A percentile compares a stretch with the other conserved stretches of the same genome.
These are phyloP conservation scores for Mortierella sp. DNA, from an alignment of 371 early-diverging fungal species.

Conservation along the genomic window DNA sequence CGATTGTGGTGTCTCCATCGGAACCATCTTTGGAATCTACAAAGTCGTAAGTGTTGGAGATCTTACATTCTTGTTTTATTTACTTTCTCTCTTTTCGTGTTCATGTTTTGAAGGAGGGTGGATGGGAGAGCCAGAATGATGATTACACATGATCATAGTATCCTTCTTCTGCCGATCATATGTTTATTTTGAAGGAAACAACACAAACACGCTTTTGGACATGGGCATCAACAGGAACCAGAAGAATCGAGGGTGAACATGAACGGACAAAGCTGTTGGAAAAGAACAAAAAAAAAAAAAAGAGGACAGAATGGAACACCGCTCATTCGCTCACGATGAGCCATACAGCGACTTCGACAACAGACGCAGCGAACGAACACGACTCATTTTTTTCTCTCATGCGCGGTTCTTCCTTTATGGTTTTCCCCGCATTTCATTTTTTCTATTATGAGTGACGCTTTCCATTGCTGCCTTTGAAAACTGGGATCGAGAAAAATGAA, in stretches of 20 bases:
- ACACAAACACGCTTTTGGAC: not conserved
- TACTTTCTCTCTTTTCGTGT: constrained; percentile 3
- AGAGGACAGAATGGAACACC: not conserved
- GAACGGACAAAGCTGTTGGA: no score
- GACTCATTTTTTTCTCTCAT: not conserved
- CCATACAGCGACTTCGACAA: not conserved
- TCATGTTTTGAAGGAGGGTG: constrained; percentile 5
- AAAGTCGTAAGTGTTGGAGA: constrained; percentile 74
- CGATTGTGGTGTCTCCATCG: constrained; percentile 98
- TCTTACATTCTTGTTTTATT: not conserved
- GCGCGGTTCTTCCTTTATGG: not conserved
- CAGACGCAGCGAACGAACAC: not conserved
- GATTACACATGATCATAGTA: not conserved
- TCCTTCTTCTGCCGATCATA: not conserved
- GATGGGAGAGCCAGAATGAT: not conserved
- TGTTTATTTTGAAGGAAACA: not conserved
- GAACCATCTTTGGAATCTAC: constrained; percentile 99
- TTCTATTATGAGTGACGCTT: not conserved
- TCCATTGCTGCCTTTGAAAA: not conserved
- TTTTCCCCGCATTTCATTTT: constrained; percentile 10
- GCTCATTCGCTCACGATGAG: constrained; percentile 13
- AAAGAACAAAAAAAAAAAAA: not conserved
- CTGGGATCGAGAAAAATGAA: not conserved
- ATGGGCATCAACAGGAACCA: not conserved
- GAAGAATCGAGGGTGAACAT: not conserved